Base-by-base conservation (phyloP, 225 moss, liverwort and hornwort species). In the Sphagnum tenellum region DNA sequence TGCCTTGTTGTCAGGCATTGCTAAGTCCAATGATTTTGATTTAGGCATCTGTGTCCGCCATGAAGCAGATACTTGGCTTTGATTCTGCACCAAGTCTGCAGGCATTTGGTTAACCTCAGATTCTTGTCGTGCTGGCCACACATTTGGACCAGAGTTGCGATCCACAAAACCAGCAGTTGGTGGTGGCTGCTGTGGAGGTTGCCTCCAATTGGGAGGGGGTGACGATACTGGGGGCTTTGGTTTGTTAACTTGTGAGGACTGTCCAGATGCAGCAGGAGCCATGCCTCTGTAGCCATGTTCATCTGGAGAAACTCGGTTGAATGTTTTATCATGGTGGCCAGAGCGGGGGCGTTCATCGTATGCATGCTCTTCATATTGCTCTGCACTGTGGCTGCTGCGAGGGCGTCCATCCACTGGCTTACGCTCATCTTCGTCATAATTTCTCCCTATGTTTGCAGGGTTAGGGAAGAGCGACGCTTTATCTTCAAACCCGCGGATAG, bases 371-470 rank as follows among this genome's bases (percentile, higher is more conserved):
- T 99, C 98, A 46, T 84, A 99, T 5, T 85, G 89, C 65, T 93
- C 98, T 47, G 82, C 49, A 46, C 83, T 84, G 68, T 89, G 89
- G 63, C 89, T 82, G 73, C 93, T 99, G 64, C 93, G 90, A 13
- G 93, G 93, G 46, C 93, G 93, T 66, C 80, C 83, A 68, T 99
- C 98, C 59, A 90, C 87, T 46, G 98, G 98, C 73, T 99, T 99
- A 55, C 98, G 87, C 67, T 99, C 98, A 73, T 99, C 98, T 75
- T 99, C 98, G 57, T 99, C 98, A 61, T 99, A 99, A 76, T 99
- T 99, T 59, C 98, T 93, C 50, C 98, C 98, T 11, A 99, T 99
- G 56, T 90, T 99, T 3, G 98, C 98, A 69, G 98, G 98, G 67
- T 99, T 99, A 0, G 98, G 98, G 59, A 99, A 99, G 63, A 90